These are phyloP conservation scores for Steccherinum ochraceum DNA, from an alignment of 768 basidiomycete genomes.

Conservation along the genomic window DNA sequence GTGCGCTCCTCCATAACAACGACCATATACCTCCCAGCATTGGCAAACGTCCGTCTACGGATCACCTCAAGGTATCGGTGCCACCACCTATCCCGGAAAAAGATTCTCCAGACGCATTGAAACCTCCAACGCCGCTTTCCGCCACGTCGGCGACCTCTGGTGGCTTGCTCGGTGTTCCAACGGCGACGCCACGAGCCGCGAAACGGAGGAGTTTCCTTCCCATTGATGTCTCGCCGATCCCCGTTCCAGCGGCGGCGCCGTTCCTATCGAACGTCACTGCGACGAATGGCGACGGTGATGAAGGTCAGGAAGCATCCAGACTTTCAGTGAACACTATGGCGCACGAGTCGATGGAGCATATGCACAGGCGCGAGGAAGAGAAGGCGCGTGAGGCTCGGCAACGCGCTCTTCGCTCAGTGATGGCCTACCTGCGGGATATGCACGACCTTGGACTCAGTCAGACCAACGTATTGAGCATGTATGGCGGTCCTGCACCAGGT, in stretches of 20 bases:
- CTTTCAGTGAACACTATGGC: conserved; percentile 32
- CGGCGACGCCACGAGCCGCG: conserved; percentile 42
- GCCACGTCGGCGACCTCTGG: conserved; percentile 9
- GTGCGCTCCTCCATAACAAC: conserved; percentile 37
- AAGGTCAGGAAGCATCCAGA: conserved; percentile 24
- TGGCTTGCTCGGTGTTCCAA: conserved; percentile 34
- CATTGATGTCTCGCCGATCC: conserved; percentile 65
- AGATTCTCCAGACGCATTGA: background rate
- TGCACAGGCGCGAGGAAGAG: conserved; percentile 62
- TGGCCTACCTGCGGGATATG: conserved; percentile 96
- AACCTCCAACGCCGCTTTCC: conserved; percentile 1
- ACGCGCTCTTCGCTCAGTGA: conserved; percentile 81
- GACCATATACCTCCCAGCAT: conserved; percentile 7
- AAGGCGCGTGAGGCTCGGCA: conserved; percentile 65
- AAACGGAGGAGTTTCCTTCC: conserved; percentile 89
- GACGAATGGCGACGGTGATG: conserved; percentile 29
- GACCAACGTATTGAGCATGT: conserved; percentile 47
- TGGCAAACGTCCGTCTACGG: conserved; percentile 16
- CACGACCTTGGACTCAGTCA: conserved; percentile 80
- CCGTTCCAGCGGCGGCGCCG: conserved; percentile 55
- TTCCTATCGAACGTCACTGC: conserved; percentile 50
- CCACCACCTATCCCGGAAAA: conserved; percentile 6
- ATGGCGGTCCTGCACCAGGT: conserved; percentile 47
- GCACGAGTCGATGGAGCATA: conserved; percentile 34
- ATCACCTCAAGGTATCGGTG: conserved; percentile 14